phyloP scores from a whole-genome alignment of 108 stramenopile species.

The Nannochloropsis oceanica region DNA sequence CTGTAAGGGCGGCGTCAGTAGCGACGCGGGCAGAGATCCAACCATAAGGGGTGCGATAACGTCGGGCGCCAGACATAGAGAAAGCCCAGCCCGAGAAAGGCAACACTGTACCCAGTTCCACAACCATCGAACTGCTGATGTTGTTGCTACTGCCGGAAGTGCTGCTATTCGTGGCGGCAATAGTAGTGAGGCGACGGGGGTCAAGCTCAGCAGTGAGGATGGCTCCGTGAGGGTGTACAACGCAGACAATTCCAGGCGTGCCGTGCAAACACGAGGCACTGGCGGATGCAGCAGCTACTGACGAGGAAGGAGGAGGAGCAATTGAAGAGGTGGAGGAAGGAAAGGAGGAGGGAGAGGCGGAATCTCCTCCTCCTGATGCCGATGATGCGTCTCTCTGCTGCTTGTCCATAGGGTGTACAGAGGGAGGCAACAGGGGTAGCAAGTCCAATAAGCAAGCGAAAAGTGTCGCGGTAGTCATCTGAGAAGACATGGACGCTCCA shows the following conservation, averaged over 20 bases:
- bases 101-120: neutral
- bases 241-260: neutral
- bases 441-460: neutral
- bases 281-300: too few relatives aligned
- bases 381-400: neutral
- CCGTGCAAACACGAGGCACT: neutral
- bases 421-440: neutral
- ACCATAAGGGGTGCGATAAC: neutral
- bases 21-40: neutral
- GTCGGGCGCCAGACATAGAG: neutral
- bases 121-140: neutral
- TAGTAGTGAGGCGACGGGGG: neutral
- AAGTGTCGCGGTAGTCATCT: neutral
- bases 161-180: neutral
- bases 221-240: neutral
- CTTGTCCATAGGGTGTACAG: neutral
- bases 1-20: neutral
- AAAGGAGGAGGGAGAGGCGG: too few relatives aligned
- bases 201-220: neutral
- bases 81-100: neutral
- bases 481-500: neutral
- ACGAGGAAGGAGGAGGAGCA: too few relatives aligned
- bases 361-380: neutral
- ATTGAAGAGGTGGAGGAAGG: too few relatives aligned
- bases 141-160: neutral